Evolutionary conservation across 2,329 filamentous ascomycete genomes (phyloP).

Genomic region (Tetracladium maxilliforme): DNA sequence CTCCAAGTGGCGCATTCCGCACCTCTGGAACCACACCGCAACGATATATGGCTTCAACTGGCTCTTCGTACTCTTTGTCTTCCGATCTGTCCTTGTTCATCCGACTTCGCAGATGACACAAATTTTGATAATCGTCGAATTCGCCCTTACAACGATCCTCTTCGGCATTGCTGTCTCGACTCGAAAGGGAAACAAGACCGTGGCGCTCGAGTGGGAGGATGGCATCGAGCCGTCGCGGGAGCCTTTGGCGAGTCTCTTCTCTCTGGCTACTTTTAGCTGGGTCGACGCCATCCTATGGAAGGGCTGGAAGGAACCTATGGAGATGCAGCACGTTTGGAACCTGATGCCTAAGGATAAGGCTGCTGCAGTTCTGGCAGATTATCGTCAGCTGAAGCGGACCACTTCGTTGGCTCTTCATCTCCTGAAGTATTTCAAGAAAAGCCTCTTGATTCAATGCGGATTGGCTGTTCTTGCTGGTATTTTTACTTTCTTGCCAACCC

Average conservation of each 20-base stretch:
- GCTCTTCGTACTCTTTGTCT: slow-evolving; percentile 60
- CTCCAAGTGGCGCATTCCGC: slow-evolving; percentile 51
- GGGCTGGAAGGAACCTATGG: slow-evolving; percentile 73
- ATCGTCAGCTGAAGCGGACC: slow-evolving; percentile 75
- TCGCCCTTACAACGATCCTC: slow-evolving; percentile 59
- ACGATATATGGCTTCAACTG: slow-evolving; percentile 72
- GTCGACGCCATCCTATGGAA: slow-evolving; percentile 79
- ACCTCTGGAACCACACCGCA: slow-evolving; percentile 87
- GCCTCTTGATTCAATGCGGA: slow-evolving; percentile 59
- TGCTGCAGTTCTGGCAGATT: slow-evolving; percentile 62
- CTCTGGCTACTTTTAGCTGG: slow-evolving; percentile 79
- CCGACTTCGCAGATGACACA: slow-evolving; percentile 48
- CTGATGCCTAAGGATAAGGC: slow-evolving; percentile 80
- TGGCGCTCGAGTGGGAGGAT: slow-evolving; percentile 79
- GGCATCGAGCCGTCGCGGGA: slow-evolving; percentile 78
- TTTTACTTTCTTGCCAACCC: slow-evolving; percentile 81
- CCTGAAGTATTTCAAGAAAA: slow-evolving; percentile 67
- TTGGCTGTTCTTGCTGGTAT: slow-evolving; percentile 71
- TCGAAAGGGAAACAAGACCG: slow-evolving; percentile 81
- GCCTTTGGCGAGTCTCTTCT: slow-evolving; percentile 77
- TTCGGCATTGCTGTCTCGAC: slow-evolving; percentile 66
- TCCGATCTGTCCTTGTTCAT: slow-evolving; percentile 76
- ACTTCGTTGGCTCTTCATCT: slow-evolving; percentile 67
- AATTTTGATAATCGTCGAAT: slow-evolving; percentile 56
- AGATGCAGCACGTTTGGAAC: slow-evolving; percentile 85